Percentiles rank a stretch among this genome's conserved stretches.
Conservation (phyloP, 139 green algal genomes). For the Astrephomene gubernaculifera region DNA sequence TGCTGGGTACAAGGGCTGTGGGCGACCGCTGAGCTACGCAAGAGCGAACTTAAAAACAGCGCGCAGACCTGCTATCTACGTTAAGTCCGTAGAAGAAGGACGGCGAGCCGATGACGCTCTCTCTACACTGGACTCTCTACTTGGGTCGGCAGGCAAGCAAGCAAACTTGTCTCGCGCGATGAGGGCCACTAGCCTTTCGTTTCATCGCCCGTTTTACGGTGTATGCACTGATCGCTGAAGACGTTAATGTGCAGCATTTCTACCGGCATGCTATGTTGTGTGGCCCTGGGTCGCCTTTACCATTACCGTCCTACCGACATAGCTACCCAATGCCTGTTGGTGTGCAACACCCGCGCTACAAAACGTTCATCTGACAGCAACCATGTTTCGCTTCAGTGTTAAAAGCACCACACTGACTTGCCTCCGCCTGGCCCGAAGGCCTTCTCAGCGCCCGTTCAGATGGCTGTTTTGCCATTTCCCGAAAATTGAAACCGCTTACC, state of each 20-base stretch:
- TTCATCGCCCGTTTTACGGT: background rate
- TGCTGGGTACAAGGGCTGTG: too few species aligned
- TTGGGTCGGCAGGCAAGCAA: background rate
- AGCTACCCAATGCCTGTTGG: too few species aligned
- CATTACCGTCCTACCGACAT: too few species aligned
- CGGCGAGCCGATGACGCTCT: background rate
- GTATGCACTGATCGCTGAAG: background rate
- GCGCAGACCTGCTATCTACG: background rate
- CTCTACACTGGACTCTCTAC: slow-evolving; percentile 22
- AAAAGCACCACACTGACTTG: background rate
- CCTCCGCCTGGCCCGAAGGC: background rate
- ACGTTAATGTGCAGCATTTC: background rate
- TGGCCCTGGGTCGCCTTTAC: too few species aligned
- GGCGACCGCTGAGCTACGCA: too few species aligned
- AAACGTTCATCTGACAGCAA: too few species aligned
- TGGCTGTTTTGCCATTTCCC: background rate
- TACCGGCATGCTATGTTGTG: background rate
- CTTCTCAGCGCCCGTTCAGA: background rate
- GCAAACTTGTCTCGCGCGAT: background rate
- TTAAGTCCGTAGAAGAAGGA: background rate
- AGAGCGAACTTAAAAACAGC: too few species aligned
- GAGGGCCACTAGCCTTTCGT: background rate
- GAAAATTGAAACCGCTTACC: background rate
- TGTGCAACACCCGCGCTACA: too few species aligned
- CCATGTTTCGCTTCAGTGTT: too few species aligned